A percentile compares a stretch with the other conserved stretches of the same genome.
These are phyloP conservation scores for Vigna unguiculata DNA, from an alignment of 306 rosid species.

Conservation along the genomic window DNA sequence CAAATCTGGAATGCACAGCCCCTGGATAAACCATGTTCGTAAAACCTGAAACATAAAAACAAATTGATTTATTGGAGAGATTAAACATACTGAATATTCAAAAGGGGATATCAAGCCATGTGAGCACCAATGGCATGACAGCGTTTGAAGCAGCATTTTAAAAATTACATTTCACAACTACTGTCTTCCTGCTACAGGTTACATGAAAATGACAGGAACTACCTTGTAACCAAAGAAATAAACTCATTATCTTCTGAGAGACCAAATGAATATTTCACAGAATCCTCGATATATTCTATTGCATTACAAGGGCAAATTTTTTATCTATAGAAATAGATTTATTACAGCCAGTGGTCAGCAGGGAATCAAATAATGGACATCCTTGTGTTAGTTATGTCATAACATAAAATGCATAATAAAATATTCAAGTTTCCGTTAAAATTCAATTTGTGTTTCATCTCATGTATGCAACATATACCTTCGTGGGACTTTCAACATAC, in stretches of 20 bases:
- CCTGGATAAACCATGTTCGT: conserved; percentile 90
- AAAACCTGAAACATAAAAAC: conserved; percentile 66
- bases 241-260: not conserved
- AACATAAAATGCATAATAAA: conserved; percentile 26
- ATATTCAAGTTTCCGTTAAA: conserved; percentile 26
- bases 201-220: conserved; percentile 23
- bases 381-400: conserved; percentile 3
- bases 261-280: conserved; percentile 14
- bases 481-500: conserved; percentile 13
- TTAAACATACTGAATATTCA: conserved; percentile 21
- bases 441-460: conserved; percentile 7
- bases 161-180: conserved; percentile 23
- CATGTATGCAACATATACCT: conserved; percentile 10
- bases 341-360: conserved; percentile 7
- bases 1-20: conserved; percentile 91
- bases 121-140: conserved; percentile 4
- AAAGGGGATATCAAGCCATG: conserved; percentile 31
- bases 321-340: conserved; percentile 11
- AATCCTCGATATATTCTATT: conserved; percentile 19
- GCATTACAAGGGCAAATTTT: conserved; percentile 8
- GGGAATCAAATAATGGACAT: conserved; percentile 10
- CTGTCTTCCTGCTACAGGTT: conserved; percentile 16
- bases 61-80: conserved; percentile 34
- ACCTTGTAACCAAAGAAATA: conserved; percentile 8
- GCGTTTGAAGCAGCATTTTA: conserved; percentile 31